phyloP scores from a whole-genome alignment of 2,329 filamentous ascomycete species.

The Pyrenochaeta sp. region DNA sequence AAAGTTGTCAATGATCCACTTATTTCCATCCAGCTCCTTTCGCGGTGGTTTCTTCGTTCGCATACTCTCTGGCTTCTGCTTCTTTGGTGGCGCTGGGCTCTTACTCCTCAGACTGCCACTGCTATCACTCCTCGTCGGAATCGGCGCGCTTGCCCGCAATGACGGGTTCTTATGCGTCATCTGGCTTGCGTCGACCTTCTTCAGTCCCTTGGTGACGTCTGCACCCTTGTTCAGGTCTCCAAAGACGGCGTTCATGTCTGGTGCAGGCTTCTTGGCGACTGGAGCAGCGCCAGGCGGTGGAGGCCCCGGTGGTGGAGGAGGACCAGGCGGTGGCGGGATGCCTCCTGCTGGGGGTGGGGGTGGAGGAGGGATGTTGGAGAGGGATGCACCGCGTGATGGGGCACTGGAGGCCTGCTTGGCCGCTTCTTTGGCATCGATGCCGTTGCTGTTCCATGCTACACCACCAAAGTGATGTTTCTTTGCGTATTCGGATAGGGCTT shows the following conservation, averaged over 20 bases:
- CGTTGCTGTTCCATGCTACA: conserved; percentile 86
- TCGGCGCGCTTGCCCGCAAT: conserved; percentile 76
- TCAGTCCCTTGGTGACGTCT: conserved; percentile 84
- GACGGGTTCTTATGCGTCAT: conserved; percentile 99
- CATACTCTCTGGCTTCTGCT: conserved; percentile 63
- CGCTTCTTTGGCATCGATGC: conserved; percentile 74
- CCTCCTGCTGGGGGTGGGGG: conserved; percentile 66
- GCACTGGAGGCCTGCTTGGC: conserved; percentile 65
- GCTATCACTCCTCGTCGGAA: conserved; percentile 67
- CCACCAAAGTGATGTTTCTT: conserved; percentile 83
- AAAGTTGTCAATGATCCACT: conserved; percentile 96
- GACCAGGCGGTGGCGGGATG: conserved; percentile 68
- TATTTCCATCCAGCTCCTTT: conserved; percentile 70
- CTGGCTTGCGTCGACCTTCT: conserved; percentile 92
- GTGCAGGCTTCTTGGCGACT: conserved; percentile 56
- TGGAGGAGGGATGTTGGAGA: conserved; percentile 74
- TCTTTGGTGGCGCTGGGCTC: conserved; percentile 81
- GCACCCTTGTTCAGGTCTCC: conserved; percentile 89
- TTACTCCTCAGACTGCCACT: conserved; percentile 68
- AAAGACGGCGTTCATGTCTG: conserved; percentile 87
- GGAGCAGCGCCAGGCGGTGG: conserved; percentile 58
- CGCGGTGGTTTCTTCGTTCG: conserved; percentile 58
- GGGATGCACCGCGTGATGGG: conserved; percentile 55
- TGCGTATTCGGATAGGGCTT: conserved; percentile 81
- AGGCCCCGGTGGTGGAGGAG: conserved; percentile 68